Base-by-base conservation (phyloP, 768 basidiomycete genomes). In the Tephrocybe sp. region DNA sequence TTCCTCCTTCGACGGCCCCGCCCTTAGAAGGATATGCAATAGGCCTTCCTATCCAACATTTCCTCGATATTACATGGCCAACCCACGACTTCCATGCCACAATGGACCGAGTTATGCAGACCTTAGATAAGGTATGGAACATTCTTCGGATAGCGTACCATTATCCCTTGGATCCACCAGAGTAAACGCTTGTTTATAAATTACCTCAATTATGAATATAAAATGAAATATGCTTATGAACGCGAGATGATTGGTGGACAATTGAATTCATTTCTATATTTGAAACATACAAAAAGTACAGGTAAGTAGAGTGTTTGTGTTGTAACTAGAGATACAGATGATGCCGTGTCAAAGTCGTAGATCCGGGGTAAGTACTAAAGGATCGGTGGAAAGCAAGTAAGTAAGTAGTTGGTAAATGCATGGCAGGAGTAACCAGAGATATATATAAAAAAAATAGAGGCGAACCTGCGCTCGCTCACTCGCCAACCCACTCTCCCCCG, bases 91-190 rank as follows among this genome's bases (percentile, higher is more conserved):
- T 60, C 36, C 60, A 61, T 45, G 55, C 59, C 5, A 62, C 62
- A 11, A 48, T 72, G 5, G 66, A 73, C 12, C 70, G 68, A 38
- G 52, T 80, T n/a, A 58, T 73, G 49, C 60, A 65, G 30, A 67
- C 74, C 5, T 47, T 77, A 42, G 70, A 70, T 44, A 64, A 67
- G 14, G 63, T 76, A 4, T 84, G 78, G 78, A 66, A 73, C 51
- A 45, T 81, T n/a, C 61, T 76, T 38, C 68, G 74, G 57, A 77
- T 64, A 65, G 65, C 73, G 20, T 77, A 80, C 59, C 79, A 84
- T 61, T 85, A 80, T 54, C 83, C 82, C 0, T 53, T 84, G 54
- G 74, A 77, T 53, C 81, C 81, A 36, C 74, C 78, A 33, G 71
- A 63, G 57, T 42, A 48, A 50, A 48, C 42, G n/a, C 40, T 38